Evolutionary conservation across 352 stramenopile genomes (phyloP).

Genomic region (Blastocystis sp.): DNA sequence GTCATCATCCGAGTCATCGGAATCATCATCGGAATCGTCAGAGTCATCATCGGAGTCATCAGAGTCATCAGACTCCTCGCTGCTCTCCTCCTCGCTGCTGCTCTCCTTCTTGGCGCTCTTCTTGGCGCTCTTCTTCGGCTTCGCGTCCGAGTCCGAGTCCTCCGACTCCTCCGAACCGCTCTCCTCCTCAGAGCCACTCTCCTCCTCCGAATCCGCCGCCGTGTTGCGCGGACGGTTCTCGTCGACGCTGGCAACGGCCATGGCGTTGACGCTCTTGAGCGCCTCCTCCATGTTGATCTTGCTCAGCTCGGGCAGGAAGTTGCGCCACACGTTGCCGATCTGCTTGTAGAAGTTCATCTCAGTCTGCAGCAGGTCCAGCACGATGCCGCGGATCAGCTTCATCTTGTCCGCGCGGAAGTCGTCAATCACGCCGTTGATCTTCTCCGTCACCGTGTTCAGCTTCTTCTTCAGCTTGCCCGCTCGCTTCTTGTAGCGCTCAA

Average conservation of each 20-base stretch:
- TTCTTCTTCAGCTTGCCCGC: slow-evolving; percentile 65
- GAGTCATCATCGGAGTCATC: slow-evolving; percentile 27
- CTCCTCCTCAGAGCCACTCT: not conserved
- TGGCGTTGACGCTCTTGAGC: not conserved
- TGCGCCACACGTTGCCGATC: slow-evolving; percentile 54
- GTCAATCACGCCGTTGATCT: slow-evolving; percentile 46
- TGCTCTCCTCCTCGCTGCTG: slow-evolving; percentile 1
- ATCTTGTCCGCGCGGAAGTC: slow-evolving; percentile 55
- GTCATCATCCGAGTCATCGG: slow-evolving; percentile 4
- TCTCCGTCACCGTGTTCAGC: slow-evolving; percentile 62
- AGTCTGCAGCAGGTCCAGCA: slow-evolving; percentile 34
- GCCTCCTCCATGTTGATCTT: slow-evolving; percentile 55
- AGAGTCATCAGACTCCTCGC: slow-evolving; percentile 18
- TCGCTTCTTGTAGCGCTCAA: slow-evolving; percentile 43
- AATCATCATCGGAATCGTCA: no score
- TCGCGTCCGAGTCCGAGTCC: not conserved
- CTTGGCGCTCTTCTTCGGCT: not conserved
- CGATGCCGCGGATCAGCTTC: slow-evolving; percentile 12
- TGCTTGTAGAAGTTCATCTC: slow-evolving; percentile 36
- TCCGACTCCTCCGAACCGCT: not conserved
- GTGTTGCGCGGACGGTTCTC: slow-evolving; percentile 29
- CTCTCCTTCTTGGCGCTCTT: not conserved
- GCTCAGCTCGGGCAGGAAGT: slow-evolving; percentile 43
- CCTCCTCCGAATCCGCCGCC: not conserved
- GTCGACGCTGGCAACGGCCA: slow-evolving; percentile 18